Evolutionary conservation across 2,329 filamentous ascomycete genomes (phyloP).

Genomic region (Aspergillus sp.): DNA sequence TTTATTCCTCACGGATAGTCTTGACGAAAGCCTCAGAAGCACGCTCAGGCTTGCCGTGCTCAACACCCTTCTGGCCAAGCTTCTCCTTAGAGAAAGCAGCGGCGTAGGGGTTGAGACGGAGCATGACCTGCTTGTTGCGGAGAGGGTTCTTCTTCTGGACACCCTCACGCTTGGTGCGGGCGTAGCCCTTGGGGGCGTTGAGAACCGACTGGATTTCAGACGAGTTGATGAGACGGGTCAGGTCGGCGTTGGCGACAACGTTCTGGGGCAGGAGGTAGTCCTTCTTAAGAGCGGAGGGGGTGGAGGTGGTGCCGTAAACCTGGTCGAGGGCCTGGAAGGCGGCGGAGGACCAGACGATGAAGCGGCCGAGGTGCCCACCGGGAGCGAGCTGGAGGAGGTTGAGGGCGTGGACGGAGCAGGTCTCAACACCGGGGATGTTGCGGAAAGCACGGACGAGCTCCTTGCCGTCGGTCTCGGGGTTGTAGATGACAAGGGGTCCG

Average conservation of each 20-base stretch:
- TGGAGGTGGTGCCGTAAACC: constrained; percentile 91
- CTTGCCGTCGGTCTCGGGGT: constrained; percentile 90
- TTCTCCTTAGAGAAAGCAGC: constrained; percentile 81
- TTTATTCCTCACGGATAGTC: constrained; percentile 48
- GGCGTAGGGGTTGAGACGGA: constrained; percentile 98
- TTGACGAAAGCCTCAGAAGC: constrained; percentile 48
- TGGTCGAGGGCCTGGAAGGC: constrained; percentile 95
- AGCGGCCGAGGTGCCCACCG: constrained; percentile 96
- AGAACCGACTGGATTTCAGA: constrained; percentile 97
- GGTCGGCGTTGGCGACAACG: constrained; percentile 87
- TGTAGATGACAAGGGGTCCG: constrained; percentile 95
- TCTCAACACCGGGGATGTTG: constrained; percentile 98
- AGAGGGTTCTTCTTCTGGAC: constrained; percentile 99
- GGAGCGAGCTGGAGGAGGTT: constrained; percentile 99
- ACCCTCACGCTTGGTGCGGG: constrained; percentile 77
- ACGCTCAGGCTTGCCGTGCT: constrained; percentile 55
- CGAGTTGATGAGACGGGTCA: constrained; percentile 97
- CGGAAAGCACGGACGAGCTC: constrained; percentile 91
- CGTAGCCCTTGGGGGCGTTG: constrained; percentile 80
- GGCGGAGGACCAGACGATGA: constrained; percentile 97
- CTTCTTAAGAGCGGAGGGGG: constrained; percentile 90
- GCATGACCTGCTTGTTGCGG: constrained; percentile 95
- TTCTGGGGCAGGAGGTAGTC: constrained; percentile 96
- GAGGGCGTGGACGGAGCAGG: constrained; percentile 81
- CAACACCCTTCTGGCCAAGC: constrained; percentile 63